Evolutionary conservation across 2,329 filamentous ascomycete genomes (phyloP).

Genomic region (Grosmannia clavigera): DNA sequence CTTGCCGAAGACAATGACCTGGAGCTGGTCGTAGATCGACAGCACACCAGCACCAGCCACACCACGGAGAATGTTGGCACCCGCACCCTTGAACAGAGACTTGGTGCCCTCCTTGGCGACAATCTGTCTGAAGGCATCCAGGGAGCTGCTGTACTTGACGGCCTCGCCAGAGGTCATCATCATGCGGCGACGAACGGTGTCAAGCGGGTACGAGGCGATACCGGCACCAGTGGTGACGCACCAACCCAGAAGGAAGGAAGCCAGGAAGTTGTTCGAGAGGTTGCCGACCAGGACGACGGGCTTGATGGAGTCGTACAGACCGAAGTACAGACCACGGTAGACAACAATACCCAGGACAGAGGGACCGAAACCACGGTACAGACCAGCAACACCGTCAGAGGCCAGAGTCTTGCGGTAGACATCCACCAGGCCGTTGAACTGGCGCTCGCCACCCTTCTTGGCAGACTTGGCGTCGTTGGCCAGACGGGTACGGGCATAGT

Average conservation of each 20-base stretch:
- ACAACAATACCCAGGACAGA: slow-evolving; percentile 98
- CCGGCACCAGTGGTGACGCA: slow-evolving; percentile 98
- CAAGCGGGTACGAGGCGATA: slow-evolving; percentile 99
- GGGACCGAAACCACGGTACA: slow-evolving; percentile 99
- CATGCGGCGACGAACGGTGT: slow-evolving; percentile 99
- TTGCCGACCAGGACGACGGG: slow-evolving; percentile 83
- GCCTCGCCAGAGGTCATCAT: slow-evolving; percentile 98
- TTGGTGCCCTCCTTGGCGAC: slow-evolving; percentile 93
- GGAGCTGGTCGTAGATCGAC: slow-evolving; percentile 99
- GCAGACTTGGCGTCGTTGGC: slow-evolving; percentile 99
- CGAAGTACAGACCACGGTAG: slow-evolving; percentile 99
- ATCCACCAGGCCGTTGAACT: slow-evolving; percentile 99
- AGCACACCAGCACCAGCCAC: slow-evolving; percentile 99
- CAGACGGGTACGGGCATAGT: slow-evolving; percentile 99
- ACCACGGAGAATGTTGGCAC: slow-evolving; percentile 99
- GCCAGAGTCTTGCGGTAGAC: slow-evolving; percentile 99
- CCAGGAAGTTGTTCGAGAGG: slow-evolving; percentile 98
- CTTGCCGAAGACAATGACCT: slow-evolving; percentile 99
- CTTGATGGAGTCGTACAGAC: slow-evolving; percentile 99
- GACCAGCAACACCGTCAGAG: slow-evolving; percentile 96
- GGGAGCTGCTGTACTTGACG: slow-evolving; percentile 98
- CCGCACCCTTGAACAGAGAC: slow-evolving; percentile 99
- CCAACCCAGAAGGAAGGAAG: slow-evolving; percentile 98
- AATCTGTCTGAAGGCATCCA: slow-evolving; percentile 95
- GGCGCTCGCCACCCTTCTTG: slow-evolving; percentile 92